Base-by-base conservation (phyloP, 345 rosid genomes). In the Moricandia moricandioides region DNA sequence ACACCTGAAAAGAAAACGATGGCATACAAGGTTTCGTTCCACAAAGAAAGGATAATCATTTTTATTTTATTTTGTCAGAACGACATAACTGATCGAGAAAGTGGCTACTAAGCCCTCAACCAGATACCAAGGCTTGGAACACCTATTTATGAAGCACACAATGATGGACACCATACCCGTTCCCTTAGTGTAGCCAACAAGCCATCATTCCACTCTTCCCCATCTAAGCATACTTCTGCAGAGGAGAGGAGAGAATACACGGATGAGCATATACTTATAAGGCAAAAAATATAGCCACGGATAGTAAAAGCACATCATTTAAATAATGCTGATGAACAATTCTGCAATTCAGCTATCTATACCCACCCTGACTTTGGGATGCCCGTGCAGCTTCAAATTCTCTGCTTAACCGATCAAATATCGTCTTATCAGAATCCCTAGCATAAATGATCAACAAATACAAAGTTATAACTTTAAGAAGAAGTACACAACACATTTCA, bases 201-300 rank as follows among this genome's bases (percentile, higher is more conserved):
- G 58, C 98, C 97, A 74, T 94, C 96, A 81, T 88, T 90, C 98
- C 98, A 94, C 78, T 88, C 87, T 74, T 89, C 97, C 63, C 92
- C 97, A 69, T 90, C 86, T 78, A 92, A 76, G 80, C 64, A 73
- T 76, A 90, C 76, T 84, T 92, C 99, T 88, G 87, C 81, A 80
- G 34, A 65, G 74, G 35, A 70, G 59, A 55, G 71, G n/a, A 17
- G 33, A 37, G 31, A 75, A 68, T 11, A 78, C 18, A 61, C 4
- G 1, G 60, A 31, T 54, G 45, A 67, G 27, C 10, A 66, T 60
- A 39, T 12, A 62, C 34, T 61, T 7, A 52, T 27, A 21, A 31
- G 69, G 30, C 37, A 72, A 55, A 56, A 56, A 69, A 43, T 49
- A 57, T 35, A 35, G 62, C 47, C 72, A 71, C 37, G 65, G 31